phyloP scores from a whole-genome alignment of 495 filamentous ascomycete species.

The Hypoxylon crocopeplum region DNA sequence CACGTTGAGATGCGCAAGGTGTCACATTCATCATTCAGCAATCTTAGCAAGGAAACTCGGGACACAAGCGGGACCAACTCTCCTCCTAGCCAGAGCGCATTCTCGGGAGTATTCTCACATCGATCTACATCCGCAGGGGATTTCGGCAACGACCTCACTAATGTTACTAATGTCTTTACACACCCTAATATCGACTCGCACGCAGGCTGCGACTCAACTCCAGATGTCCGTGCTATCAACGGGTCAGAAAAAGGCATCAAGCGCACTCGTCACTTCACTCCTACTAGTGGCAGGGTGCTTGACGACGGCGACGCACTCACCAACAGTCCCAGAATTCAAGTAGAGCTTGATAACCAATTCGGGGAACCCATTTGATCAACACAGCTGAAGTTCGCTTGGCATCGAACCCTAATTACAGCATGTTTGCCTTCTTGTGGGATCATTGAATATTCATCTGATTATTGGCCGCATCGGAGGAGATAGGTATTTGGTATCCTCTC shows the following conservation, averaged over 20 bases:
- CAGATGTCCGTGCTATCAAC: constrained; percentile 20
- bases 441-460: constrained; percentile 37
- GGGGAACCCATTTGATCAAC: constrained; percentile 19
- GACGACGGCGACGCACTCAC: constrained; percentile 47
- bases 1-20: constrained; percentile 44
- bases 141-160: constrained; percentile 38
- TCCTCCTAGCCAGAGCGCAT: constrained; percentile 34
- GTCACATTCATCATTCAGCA: constrained; percentile 42
- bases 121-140: constrained; percentile 36
- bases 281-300: constrained; percentile 49
- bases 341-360: constrained; percentile 25
- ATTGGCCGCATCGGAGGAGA: constrained; percentile 22
- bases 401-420: background rate
- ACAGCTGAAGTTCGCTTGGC: background rate
- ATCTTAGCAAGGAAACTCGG: constrained; percentile 29
- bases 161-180: constrained; percentile 27
- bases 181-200: constrained; percentile 21
- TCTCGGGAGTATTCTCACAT: constrained; percentile 36
- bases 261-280: constrained; percentile 53
- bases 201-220: constrained; percentile 2
- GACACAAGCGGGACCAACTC: constrained; percentile 34
- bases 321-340: constrained; percentile 40
- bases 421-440: constrained; percentile 17
- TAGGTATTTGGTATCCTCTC: background rate
- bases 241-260: constrained; percentile 42